A percentile compares a stretch with the other conserved stretches of the same genome.
These are phyloP conservation scores for Endoconidiophora polonica DNA, from an alignment of 2,329 filamentous ascomycete species.

Conservation along the genomic window DNA sequence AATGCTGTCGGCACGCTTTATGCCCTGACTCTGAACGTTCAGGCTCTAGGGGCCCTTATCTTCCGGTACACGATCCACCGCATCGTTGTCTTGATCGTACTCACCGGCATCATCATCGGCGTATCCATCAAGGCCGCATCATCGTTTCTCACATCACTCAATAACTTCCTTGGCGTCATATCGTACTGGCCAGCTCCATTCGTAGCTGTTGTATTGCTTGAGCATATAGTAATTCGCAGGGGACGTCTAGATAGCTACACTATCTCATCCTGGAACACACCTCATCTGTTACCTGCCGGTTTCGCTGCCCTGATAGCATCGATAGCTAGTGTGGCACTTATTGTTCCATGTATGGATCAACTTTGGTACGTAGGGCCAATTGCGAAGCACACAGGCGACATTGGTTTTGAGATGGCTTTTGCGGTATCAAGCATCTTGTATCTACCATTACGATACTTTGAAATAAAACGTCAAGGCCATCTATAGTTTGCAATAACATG, in stretches of 20 bases:
- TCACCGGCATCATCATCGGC: constrained; percentile 25
- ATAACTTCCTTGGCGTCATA: constrained; percentile 29
- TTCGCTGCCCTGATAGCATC: constrained; percentile 27
- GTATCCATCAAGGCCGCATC: constrained; percentile 24
- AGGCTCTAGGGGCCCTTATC: constrained; percentile 23
- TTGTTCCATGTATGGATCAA: constrained; percentile 38
- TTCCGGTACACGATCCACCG: constrained; percentile 23
- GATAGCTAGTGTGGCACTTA: constrained; percentile 25
- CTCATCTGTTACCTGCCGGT: constrained; percentile 25
- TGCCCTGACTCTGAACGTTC: constrained; percentile 24
- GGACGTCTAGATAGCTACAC: constrained; percentile 26
- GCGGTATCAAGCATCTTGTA: constrained; percentile 27
- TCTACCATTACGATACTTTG: constrained; percentile 25
- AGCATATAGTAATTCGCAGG: constrained; percentile 26
- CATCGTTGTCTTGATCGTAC: constrained; percentile 24
- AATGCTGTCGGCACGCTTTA: constrained; percentile 24
- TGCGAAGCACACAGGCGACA: constrained; percentile 35
- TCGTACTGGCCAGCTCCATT: constrained; percentile 30
- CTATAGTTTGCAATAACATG: not conserved
- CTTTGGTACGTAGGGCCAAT: constrained; percentile 40
- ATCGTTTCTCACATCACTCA: constrained; percentile 25
- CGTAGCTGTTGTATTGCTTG: constrained; percentile 24
- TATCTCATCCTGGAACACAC: constrained; percentile 28
- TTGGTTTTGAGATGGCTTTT: constrained; percentile 43
- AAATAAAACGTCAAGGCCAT: constrained; percentile 18